Conservation (phyloP, 164 flowering plant genomes). For the Dillenia turbinata region DNA sequence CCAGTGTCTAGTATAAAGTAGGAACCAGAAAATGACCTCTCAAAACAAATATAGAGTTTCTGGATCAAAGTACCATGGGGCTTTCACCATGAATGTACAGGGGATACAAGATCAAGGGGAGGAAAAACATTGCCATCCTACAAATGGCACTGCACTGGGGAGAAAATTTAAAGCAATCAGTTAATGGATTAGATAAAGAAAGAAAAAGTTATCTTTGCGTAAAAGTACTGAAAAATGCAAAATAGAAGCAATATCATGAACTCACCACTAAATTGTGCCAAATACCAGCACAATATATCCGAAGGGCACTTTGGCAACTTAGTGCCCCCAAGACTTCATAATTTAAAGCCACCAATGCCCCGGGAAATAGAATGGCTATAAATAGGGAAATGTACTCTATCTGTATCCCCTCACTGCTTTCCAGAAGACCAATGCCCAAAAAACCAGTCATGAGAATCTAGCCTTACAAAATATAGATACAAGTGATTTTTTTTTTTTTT, state of each 20-base stretch:
- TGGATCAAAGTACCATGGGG: conserved; percentile 48
- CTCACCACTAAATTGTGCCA: conserved; percentile 96
- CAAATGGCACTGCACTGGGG: conserved; percentile 71
- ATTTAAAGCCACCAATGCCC: conserved; percentile 85
- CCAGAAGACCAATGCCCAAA: conserved; percentile 31
- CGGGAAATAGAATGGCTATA: conserved; percentile 73
- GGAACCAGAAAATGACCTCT: not conserved
- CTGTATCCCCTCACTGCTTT: conserved; percentile 81
- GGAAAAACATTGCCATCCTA: conserved; percentile 51
- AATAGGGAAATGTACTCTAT: conserved; percentile 81
- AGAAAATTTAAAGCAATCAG: conserved; percentile 11
- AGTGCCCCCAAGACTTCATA: conserved; percentile 48
- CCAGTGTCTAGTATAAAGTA: not conserved
- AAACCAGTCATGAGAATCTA: conserved; percentile 31
- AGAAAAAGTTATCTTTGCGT: not conserved
- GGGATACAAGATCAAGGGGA: conserved; percentile 66
- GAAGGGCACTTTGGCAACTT: conserved; percentile 51
- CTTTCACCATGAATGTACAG: conserved; percentile 57
- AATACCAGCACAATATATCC: conserved; percentile 89
- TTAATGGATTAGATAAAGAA: not conserved
- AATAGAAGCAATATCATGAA: conserved; percentile 3
- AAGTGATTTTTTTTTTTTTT: not conserved
- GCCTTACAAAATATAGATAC: conserved; percentile 9
- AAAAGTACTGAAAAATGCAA: not conserved
- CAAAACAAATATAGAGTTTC: not conserved